phyloP scores from a whole-genome alignment of 2,329 filamentous ascomycete species.

The Penicillium vulpinum region DNA sequence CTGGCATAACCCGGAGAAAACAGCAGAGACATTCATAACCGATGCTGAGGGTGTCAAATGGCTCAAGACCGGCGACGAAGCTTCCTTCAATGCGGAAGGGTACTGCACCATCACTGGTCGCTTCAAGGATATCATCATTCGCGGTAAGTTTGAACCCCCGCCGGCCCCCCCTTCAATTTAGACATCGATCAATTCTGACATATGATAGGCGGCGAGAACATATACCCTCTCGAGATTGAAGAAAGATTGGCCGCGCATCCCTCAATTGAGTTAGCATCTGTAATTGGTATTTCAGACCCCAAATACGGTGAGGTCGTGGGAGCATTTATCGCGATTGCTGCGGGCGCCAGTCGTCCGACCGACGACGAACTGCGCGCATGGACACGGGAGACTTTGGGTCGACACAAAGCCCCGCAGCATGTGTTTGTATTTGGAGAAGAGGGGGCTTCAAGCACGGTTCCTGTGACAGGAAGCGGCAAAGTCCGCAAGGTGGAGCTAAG shows the following conservation, averaged over 20 bases:
- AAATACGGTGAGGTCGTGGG: constrained; percentile 73
- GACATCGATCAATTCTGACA: background rate
- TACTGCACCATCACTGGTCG: constrained; percentile 73
- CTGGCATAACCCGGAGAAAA: constrained; percentile 71
- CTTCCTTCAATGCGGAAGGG: constrained; percentile 55
- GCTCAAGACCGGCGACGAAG: constrained; percentile 65
- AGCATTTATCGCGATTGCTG: constrained; percentile 54
- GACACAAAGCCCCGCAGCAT: constrained; percentile 69
- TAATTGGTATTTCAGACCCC: constrained; percentile 68
- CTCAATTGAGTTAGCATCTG: constrained; percentile 62
- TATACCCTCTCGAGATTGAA: constrained; percentile 74
- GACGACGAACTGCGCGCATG: constrained; percentile 62
- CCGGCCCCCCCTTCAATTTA: too few relatives aligned
- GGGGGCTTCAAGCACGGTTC: constrained; percentile 54
- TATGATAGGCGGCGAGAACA: constrained; percentile 65
- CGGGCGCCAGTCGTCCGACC: constrained; percentile 41
- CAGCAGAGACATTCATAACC: constrained; percentile 67
- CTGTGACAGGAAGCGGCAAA: constrained; percentile 71
- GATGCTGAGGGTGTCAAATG: constrained; percentile 61
- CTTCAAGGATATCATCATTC: constrained; percentile 78
- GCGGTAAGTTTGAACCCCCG: constrained; percentile 47
- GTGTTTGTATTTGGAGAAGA: constrained; percentile 73
- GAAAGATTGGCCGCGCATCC: constrained; percentile 68
- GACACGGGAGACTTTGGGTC: constrained; percentile 62
- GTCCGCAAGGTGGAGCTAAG: constrained; percentile 63